Conservation (phyloP, 208 protist genomes). For the Spongospora subterranea region DNA sequence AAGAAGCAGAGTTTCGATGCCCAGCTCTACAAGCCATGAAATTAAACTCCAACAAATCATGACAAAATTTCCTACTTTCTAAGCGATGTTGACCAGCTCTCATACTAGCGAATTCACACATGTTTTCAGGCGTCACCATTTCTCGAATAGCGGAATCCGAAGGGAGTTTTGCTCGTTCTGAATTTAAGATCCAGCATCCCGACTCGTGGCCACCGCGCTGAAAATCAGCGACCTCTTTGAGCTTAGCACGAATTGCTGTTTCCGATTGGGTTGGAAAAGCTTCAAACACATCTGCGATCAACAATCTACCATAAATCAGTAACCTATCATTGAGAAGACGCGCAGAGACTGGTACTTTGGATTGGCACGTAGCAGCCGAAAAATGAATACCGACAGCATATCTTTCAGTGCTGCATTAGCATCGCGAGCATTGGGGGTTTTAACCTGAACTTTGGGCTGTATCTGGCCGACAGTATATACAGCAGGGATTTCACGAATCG, state of each 20-base stretch:
- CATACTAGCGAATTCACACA: slow-evolving; percentile 54
- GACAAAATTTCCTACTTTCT: neutral
- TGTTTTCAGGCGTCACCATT: slow-evolving; percentile 49
- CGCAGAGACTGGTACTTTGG: neutral
- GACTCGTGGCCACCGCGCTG: slow-evolving; percentile 51
- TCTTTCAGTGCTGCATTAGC: slow-evolving; percentile 37
- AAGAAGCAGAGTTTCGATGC: slow-evolving; percentile 18
- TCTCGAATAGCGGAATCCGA: slow-evolving; percentile 37
- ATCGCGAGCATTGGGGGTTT: slow-evolving; percentile 40
- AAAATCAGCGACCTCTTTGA: slow-evolving; percentile 52
- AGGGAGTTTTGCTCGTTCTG: slow-evolving; percentile 26
- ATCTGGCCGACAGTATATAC: slow-evolving; percentile 38
- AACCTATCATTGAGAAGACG: neutral
- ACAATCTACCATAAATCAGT: neutral
- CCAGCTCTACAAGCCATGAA: neutral
- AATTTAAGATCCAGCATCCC: slow-evolving; percentile 49
- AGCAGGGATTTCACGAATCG: slow-evolving; percentile 24
- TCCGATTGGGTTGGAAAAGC: slow-evolving; percentile 45
- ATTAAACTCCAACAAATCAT: neutral
- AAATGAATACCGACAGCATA: slow-evolving; percentile 54
- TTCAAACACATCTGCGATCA: slow-evolving; percentile 49
- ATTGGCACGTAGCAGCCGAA: neutral
- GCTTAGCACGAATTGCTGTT: slow-evolving; percentile 44
- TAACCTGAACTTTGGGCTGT: slow-evolving; percentile 53
- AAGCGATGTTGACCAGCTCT: slow-evolving; percentile 39